These are phyloP conservation scores for Aphanoascus verrucosus DNA, from an alignment of 2,329 filamentous ascomycete genomes.

Conservation along the genomic window DNA sequence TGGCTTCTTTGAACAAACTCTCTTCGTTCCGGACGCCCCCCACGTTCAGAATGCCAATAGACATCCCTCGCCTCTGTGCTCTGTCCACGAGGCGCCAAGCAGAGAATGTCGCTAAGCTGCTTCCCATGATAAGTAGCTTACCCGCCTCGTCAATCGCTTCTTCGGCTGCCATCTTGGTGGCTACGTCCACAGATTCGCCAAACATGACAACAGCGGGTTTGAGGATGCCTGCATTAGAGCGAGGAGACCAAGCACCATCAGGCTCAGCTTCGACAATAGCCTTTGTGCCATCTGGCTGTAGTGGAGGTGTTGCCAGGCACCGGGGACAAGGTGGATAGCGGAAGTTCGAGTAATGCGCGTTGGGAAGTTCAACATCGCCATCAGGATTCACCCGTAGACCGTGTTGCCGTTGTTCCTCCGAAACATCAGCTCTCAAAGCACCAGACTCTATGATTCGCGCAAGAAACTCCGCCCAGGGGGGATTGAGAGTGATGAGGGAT, in stretches of 20 bases:
- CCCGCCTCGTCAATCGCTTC: slow-evolving; percentile 65
- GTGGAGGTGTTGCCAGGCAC: slow-evolving; percentile 57
- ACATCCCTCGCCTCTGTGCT: slow-evolving; percentile 71
- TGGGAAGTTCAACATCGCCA: slow-evolving; percentile 82
- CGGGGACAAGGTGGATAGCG: slow-evolving; percentile 80
- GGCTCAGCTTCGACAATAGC: slow-evolving; percentile 57
- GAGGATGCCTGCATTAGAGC: slow-evolving; percentile 63
- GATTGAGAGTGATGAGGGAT: slow-evolving; percentile 67
- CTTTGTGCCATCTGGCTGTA: slow-evolving; percentile 43
- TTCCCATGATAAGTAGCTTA: slow-evolving; percentile 69
- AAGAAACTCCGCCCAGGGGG: slow-evolving; percentile 71
- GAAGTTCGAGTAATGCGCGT: slow-evolving; percentile 79
- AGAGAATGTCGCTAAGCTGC: slow-evolving; percentile 86
- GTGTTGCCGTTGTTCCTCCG: slow-evolving; percentile 52
- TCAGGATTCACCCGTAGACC: slow-evolving; percentile 84
- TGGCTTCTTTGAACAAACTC: slow-evolving; percentile 29
- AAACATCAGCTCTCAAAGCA: slow-evolving; percentile 67
- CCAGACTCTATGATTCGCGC: slow-evolving; percentile 60
- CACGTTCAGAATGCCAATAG: slow-evolving; percentile 78
- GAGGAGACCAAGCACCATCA: slow-evolving; percentile 66
- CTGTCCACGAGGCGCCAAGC: slow-evolving; percentile 82
- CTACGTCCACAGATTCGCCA: slow-evolving; percentile 66
- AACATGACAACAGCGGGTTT: slow-evolving; percentile 97
- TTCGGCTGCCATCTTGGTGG: slow-evolving; percentile 67
- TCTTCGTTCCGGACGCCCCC: slow-evolving; percentile 40